Base-by-base conservation (phyloP, 257 asterid species). In the Nicotiana benthamiana region DNA sequence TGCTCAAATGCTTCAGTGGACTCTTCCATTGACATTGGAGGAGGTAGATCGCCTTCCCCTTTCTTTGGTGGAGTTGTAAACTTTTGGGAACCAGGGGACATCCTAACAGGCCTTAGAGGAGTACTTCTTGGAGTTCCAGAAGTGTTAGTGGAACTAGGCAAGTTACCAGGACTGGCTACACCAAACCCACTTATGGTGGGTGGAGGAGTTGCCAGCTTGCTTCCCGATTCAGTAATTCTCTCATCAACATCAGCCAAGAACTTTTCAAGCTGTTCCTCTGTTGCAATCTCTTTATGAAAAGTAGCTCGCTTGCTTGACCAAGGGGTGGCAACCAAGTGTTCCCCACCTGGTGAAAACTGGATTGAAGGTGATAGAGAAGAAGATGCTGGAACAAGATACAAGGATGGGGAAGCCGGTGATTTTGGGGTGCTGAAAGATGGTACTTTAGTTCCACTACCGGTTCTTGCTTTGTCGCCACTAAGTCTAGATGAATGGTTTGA, bases 71-170 rank as follows among this genome's bases (percentile, higher is more conserved):
- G 96, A 67, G 99, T 95, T 27, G 93, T 91, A 82, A 95, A 93
- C 85, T 91, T 95, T 75, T 95, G 97, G 54, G 98, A 92, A 75
- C 93, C 94, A 57, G 98, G 98, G 77, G 99, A 93, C 98, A 95
- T 95, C 86, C 98, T 91, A 68, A 95, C 98, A 9, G 97, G 93
- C 86, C 98, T 90, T 81, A 93, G 82, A 84, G 99, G 99, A 9
- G 98, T 92, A 84, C 93, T 91, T 86, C 98, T 93, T 34, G 89
- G 86, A 81, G 93, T 85, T 68, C 97, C 99, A 81, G 99, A 93
- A 60, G 95, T 84, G 84, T 86, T 92, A 66, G 91, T 87, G 36
- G 96, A 87, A 85, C 90, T 89, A 53, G 86, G 63, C 6, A 91
- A 81, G 51, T 87, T 85, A 82, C 87, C 89, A 75, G 99, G 97